These are phyloP conservation scores for Nicotiana undulata DNA, from an alignment of 257 asterid species.

Conservation along the genomic window DNA sequence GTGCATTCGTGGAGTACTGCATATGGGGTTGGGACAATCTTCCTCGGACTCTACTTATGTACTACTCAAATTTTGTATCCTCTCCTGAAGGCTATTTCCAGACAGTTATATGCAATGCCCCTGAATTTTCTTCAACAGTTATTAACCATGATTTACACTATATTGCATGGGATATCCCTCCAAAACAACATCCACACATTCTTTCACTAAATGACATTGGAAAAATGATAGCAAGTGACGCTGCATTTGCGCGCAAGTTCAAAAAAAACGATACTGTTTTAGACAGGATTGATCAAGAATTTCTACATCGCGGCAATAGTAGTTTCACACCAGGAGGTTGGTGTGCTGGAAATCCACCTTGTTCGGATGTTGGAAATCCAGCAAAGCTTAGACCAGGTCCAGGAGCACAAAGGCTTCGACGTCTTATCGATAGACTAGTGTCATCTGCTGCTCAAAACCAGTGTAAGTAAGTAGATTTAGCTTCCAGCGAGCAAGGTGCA, in stretches of 20 bases:
- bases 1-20: conserved; percentile 22
- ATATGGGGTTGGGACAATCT: conserved; percentile 32
- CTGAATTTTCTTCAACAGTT: conserved; percentile 19
- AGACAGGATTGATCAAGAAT: conserved; percentile 18
- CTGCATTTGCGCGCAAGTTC: conserved; percentile 27
- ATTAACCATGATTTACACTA: conserved; percentile 26
- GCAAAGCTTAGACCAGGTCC: conserved; percentile 16
- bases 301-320: conserved; percentile 16
- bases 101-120: conserved; percentile 21
- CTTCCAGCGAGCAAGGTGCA: too few species aligned
- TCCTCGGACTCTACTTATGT: conserved; percentile 25
- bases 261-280: conserved; percentile 10
- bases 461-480: conserved; percentile 21
- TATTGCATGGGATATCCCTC: conserved; percentile 24
- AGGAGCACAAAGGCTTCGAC: conserved; percentile 16
- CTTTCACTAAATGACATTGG: conserved; percentile 14
- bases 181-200: conserved; percentile 21
- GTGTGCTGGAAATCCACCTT: conserved; percentile 16
- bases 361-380: conserved; percentile 19
- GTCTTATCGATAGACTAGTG: conserved; percentile 14
- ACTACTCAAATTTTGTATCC: conserved; percentile 23
- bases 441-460: conserved; percentile 1
- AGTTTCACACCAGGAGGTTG: conserved; percentile 27
- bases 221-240: conserved; percentile 11
- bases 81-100: conserved; percentile 29